phyloP scores from a whole-genome alignment of 2,329 filamentous ascomycete species.

The Monilinia laxa region DNA sequence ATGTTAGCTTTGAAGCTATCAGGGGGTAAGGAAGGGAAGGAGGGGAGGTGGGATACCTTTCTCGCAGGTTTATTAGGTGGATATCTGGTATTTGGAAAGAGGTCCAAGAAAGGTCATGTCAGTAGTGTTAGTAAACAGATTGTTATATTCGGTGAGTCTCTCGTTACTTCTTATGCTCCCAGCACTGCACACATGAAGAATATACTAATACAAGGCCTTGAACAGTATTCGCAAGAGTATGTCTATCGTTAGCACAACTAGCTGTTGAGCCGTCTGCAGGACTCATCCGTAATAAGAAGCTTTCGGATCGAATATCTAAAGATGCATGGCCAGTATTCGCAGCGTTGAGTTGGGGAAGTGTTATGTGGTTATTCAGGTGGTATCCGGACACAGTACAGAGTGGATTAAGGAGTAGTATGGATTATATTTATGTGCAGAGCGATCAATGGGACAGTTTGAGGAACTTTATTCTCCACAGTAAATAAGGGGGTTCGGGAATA shows the following conservation, averaged over 20 bases:
- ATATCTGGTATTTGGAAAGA: constrained; percentile 83
- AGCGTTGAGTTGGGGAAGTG: constrained; percentile 82
- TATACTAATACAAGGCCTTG: background rate
- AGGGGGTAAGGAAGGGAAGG: constrained; percentile 58
- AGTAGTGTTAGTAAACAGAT: constrained; percentile 93
- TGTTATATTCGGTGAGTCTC: constrained; percentile 68
- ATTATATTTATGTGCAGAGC: constrained; percentile 89
- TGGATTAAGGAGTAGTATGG: constrained; percentile 93
- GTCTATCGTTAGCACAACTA: constrained; percentile 79
- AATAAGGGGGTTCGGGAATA: constrained; percentile 42
- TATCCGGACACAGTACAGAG: constrained; percentile 89
- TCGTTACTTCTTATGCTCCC: background rate
- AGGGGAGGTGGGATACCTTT: constrained; percentile 79
- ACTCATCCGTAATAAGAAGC: constrained; percentile 50
- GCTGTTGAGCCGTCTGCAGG: constrained; percentile 65
- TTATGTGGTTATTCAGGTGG: constrained; percentile 95
- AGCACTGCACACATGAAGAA: background rate
- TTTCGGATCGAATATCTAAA: constrained; percentile 52
- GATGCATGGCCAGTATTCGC: constrained; percentile 94
- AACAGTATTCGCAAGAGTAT: constrained; percentile 81
- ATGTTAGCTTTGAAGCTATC: constrained; percentile 72
- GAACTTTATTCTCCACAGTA: constrained; percentile 85
- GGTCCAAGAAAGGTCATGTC: constrained; percentile 64
- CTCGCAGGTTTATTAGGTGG: constrained; percentile 84
- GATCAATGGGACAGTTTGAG: constrained; percentile 85